Evolutionary conservation across 345 rosid genomes (phyloP), one percentile per base, ranked within the genome.

Genomic region (Salix koriyanagi): DNA sequence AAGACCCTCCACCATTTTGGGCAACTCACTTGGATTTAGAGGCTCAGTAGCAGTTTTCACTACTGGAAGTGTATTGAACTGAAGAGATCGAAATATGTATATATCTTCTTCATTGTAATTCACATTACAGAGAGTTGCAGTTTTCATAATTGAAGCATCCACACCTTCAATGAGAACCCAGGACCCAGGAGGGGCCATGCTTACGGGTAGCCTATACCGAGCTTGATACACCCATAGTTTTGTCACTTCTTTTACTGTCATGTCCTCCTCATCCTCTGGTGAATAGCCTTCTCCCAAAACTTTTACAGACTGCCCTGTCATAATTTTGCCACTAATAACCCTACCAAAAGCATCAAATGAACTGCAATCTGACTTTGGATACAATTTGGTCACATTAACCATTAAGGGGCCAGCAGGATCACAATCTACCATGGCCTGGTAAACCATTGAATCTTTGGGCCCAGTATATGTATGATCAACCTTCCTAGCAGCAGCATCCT

Each of bases 1-100:
- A 54, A 96, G 90, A 74, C 99, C 99, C 88, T 96, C 99, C 85
- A 96, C 98, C 99, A 96, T 93, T 86, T 93, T 96, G 58, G 99
- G 99, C 83, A 93, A 81, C 89, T 96, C 98, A 82, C 98, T 96
- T 54, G 98, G 97, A 87, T 96, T 93, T 83, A 93, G 78, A 79
- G 99, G 99, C 85, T 96, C 99, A 13, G 99, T 93, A 36, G 99
- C 99, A 26, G 98, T 96, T 87, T 96, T 93, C 54, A 96, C 99
- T 36, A 96, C 99, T 34, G 99, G 85, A 79, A 93, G 95, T 54
- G 99, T 96, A 85, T 93, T 96, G 79, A 96, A 96, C 71, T 93
- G 99, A 67, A 96, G 90, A 30, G 97, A 86, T 54, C 97, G 86
- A 83, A 92, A 93, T 75, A 96, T 92, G 86, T 87, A 90, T 39